phyloP scores from a whole-genome alignment of 2,329 filamentous ascomycete genomes.

The Domatiomyces catenatus region DNA sequence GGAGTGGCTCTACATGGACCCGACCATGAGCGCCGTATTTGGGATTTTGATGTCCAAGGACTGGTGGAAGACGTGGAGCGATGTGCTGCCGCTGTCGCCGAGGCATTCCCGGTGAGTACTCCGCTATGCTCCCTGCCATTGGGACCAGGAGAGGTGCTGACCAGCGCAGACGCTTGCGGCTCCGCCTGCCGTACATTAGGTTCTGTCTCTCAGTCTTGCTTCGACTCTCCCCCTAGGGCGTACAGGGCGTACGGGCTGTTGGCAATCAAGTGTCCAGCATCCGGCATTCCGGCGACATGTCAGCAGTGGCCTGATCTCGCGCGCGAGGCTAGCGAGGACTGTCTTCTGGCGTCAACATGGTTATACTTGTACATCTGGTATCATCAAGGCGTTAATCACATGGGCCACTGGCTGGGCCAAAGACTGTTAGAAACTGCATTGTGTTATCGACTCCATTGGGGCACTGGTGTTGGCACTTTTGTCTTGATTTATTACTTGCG shows the following conservation, averaged over 20 bases:
- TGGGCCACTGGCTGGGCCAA: background rate
- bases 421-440: background rate
- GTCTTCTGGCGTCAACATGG: background rate
- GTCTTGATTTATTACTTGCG: no score
- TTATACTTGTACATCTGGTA: background rate
- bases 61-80: slow-evolving; percentile 81
- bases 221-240: background rate
- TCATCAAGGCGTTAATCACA: background rate
- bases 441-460: background rate
- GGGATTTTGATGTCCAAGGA: slow-evolving; percentile 78
- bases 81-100: slow-evolving; percentile 65
- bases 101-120: slow-evolving; percentile 54
- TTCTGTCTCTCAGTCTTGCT: background rate
- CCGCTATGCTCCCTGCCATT: background rate
- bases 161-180: slow-evolving; percentile 7
- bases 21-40: slow-evolving; percentile 60
- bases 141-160: slow-evolving; percentile 3
- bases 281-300: background rate
- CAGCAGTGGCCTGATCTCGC: background rate
- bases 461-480: background rate
- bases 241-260: background rate
- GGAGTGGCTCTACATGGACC: slow-evolving; percentile 49
- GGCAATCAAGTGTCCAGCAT: background rate
- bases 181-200: slow-evolving; percentile 9
- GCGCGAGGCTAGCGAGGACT: no score